These are phyloP conservation scores for Phlyctochytrium bullatum DNA, from an alignment of 192 early-diverging fungal species.

Conservation along the genomic window DNA sequence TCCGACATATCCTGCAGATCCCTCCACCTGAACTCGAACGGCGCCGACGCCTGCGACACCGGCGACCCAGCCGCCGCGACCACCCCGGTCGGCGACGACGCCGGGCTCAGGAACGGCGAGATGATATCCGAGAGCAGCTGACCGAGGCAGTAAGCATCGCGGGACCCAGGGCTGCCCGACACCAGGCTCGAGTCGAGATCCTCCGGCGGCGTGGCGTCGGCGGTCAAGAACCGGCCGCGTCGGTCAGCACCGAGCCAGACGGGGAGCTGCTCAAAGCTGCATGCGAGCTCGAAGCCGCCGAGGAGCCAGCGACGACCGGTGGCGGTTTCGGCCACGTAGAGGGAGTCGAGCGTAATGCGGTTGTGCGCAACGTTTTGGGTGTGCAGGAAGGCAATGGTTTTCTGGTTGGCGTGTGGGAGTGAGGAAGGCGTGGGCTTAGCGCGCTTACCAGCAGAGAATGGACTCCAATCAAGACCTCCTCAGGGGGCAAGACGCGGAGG, in stretches of 20 bases:
- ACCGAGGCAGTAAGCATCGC: slow-evolving; percentile 33
- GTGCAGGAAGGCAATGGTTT: slow-evolving; percentile 38
- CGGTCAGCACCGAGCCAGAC: too few species aligned
- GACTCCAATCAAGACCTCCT: slow-evolving; percentile 34
- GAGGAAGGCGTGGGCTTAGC: too few species aligned
- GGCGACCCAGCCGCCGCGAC: too few species aligned
- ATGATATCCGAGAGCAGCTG: slow-evolving; percentile 26
- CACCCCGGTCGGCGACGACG: too few species aligned
- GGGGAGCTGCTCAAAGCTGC: slow-evolving; percentile 22
- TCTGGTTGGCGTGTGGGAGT: too few species aligned
- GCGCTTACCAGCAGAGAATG: slow-evolving; percentile 26
- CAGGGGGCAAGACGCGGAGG: slow-evolving; percentile 18
- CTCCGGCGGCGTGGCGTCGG: slow-evolving; percentile 22
- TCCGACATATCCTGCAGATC: slow-evolving; percentile 30
- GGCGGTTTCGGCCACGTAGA: slow-evolving; percentile 25
- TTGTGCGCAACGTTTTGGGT: slow-evolving; percentile 36
- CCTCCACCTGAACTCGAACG: slow-evolving; percentile 30
- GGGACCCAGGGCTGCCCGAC: slow-evolving; percentile 7
- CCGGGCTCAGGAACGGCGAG: slow-evolving; percentile 8
- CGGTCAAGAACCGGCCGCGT: too few species aligned
- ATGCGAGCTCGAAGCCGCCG: slow-evolving; percentile 35
- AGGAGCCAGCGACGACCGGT: slow-evolving; percentile 32
- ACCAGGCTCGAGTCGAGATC: not conserved
- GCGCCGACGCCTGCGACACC: too few species aligned
- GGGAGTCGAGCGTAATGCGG: slow-evolving; percentile 33